phyloP scores from a whole-genome alignment of 345 rosid species.

The Cardamine occulta region DNA sequence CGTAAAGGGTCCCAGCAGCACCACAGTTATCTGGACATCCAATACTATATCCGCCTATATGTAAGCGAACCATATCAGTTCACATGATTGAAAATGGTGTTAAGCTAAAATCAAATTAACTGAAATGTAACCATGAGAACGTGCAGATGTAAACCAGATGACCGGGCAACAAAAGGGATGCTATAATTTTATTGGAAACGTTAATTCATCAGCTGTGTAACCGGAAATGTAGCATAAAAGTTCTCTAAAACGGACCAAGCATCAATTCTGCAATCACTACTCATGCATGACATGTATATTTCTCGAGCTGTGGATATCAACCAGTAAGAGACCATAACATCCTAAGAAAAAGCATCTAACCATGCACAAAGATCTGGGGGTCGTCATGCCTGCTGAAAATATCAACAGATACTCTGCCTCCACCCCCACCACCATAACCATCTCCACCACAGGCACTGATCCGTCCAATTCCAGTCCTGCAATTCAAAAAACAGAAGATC shows the following conservation, averaged over 20 bases:
- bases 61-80: conserved; percentile 21
- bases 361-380: conserved; percentile 84
- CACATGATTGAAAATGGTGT: conserved; percentile 21
- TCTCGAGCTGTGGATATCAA: not conserved
- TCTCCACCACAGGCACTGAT: conserved; percentile 95
- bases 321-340: conserved; percentile 8
- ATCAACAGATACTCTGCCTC: conserved; percentile 93
- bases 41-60: conserved; percentile 78
- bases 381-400: conserved; percentile 94
- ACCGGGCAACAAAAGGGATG: conserved; percentile 7
- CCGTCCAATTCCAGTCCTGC: conserved; percentile 92
- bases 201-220: conserved; percentile 18
- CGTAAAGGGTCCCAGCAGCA: conserved; percentile 96
- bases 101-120: not conserved
- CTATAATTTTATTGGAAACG: conserved; percentile 7
- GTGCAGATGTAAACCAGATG: conserved; percentile 7
- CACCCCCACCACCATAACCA: conserved; percentile 98
- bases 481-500: conserved; percentile 46
- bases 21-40: conserved; percentile 87
- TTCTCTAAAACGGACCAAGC: not conserved
- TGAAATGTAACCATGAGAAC: not conserved
- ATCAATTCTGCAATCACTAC: conserved; percentile 1
- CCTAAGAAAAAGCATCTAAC: conserved; percentile 51
- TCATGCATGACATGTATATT: not conserved
- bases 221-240: not conserved